phyloP scores from a whole-genome alignment of 2,329 filamentous ascomycete genomes.

The Aspergillus candidus region DNA sequence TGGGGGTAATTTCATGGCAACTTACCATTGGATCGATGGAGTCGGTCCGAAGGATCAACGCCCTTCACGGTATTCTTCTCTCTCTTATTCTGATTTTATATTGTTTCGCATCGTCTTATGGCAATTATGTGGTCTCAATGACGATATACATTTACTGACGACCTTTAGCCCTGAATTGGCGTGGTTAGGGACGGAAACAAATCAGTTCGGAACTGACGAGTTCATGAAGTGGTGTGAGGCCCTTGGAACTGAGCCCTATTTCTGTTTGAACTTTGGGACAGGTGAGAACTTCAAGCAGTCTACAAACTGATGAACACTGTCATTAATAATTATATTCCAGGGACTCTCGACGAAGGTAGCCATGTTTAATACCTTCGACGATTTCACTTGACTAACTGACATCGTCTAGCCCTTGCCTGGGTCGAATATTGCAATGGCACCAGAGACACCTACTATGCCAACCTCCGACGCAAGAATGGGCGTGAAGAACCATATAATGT shows the following conservation, averaged over 20 bases:
- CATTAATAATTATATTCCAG: conserved; percentile 5
- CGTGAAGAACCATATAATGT: conserved; percentile 68
- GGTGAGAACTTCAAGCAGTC: conserved; percentile 39
- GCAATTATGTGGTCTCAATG: no score
- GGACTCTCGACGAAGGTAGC: conserved; percentile 48
- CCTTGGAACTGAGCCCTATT: conserved; percentile 69
- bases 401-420: conserved; percentile 58
- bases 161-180: conserved; percentile 63
- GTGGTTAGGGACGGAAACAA: conserved; percentile 70
- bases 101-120: neutral
- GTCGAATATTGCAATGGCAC: conserved; percentile 80
- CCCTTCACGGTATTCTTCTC: conserved; percentile 44
- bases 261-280: conserved; percentile 76
- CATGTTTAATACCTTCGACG: no score
- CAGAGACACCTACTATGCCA: conserved; percentile 74
- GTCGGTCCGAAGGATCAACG: conserved; percentile 67
- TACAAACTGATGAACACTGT: no score
- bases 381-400: neutral
- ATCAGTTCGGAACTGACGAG: conserved; percentile 79
- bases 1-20: conserved; percentile 77
- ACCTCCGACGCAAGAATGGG: conserved; percentile 69
- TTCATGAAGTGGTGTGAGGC: conserved; percentile 75
- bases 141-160: neutral
- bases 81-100: neutral
- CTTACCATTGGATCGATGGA: conserved; percentile 80